phyloP scores from a whole-genome alignment of 2,329 filamentous ascomycete species.

The Scedosporium minutisporum region DNA sequence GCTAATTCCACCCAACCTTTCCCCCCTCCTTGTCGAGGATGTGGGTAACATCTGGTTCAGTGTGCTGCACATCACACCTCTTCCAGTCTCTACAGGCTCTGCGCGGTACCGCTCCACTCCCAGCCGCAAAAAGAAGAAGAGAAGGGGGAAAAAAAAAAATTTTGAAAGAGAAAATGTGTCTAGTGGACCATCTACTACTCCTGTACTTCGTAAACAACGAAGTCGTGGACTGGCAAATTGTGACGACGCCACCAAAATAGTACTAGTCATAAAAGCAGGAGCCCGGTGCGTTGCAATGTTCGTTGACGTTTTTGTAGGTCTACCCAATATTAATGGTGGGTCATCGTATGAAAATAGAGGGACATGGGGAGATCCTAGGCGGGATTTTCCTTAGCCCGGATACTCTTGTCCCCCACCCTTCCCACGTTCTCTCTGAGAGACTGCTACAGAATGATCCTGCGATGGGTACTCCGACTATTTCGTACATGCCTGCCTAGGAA shows the following conservation, averaged over 20 bases:
- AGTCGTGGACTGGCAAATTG: no score
- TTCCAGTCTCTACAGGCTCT: background rate
- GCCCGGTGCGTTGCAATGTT: background rate
- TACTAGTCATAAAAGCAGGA: background rate
- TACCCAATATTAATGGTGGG: background rate
- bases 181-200: no score
- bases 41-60: background rate
- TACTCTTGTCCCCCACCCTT: background rate
- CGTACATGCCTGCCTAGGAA: no score
- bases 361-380: background rate
- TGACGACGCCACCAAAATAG: no score
- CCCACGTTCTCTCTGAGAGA: background rate
- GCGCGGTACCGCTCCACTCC: background rate
- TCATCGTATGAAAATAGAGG: slow-evolving; percentile 1
- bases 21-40: background rate
- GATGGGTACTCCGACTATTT: no score
- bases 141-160: background rate
- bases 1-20: background rate
- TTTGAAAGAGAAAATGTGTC: no score
- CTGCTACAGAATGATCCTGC: no score
- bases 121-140: background rate
- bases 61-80: background rate
- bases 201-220: no score
- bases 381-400: background rate
- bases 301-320: background rate